phyloP scores from a whole-genome alignment of 176 grass and related monocot genomes.

The Ananas comosus region DNA sequence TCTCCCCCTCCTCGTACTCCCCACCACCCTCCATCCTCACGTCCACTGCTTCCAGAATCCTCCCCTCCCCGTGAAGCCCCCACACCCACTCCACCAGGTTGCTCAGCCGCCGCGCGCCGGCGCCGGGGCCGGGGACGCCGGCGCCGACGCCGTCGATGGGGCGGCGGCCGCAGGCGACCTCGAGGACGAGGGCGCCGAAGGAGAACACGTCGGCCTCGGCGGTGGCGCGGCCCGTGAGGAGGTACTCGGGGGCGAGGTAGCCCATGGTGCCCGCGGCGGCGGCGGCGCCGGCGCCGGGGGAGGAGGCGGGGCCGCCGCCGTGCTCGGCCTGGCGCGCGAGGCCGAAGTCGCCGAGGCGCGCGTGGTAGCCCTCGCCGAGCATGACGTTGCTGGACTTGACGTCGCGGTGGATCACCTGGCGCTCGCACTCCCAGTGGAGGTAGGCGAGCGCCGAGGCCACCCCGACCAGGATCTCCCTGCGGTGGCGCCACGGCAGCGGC shows the following conservation, averaged over 20 bases:
- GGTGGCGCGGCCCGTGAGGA: slow-evolving; percentile 83
- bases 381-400: slow-evolving; percentile 99
- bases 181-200: slow-evolving; percentile 73
- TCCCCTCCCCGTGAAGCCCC: slow-evolving; percentile 63
- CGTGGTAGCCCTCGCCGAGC: slow-evolving; percentile 75
- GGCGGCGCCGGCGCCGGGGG: slow-evolving; percentile 55
- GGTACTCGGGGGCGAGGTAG: slow-evolving; percentile 92
- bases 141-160: slow-evolving; percentile 80
- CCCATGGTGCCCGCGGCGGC: slow-evolving; percentile 86
- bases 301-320: slow-evolving; percentile 36
- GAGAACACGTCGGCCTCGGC: slow-evolving; percentile 79
- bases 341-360: slow-evolving; percentile 82
- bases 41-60: slow-evolving; percentile 44
- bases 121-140: slow-evolving; percentile 62
- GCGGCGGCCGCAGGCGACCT: slow-evolving; percentile 62
- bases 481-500: slow-evolving; percentile 52
- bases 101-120: slow-evolving; percentile 53
- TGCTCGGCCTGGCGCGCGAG: slow-evolving; percentile 78
- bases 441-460: slow-evolving; percentile 84
- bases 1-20: slow-evolving; percentile 63
- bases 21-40: slow-evolving; percentile 27
- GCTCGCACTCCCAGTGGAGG: slow-evolving; percentile 89
- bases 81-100: slow-evolving; percentile 93
- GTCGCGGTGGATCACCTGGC: slow-evolving; percentile 92
- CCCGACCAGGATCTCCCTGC: slow-evolving; percentile 57